Base-by-base conservation (phyloP, 805 yeast species). In the Monosporozyma servazzii region DNA sequence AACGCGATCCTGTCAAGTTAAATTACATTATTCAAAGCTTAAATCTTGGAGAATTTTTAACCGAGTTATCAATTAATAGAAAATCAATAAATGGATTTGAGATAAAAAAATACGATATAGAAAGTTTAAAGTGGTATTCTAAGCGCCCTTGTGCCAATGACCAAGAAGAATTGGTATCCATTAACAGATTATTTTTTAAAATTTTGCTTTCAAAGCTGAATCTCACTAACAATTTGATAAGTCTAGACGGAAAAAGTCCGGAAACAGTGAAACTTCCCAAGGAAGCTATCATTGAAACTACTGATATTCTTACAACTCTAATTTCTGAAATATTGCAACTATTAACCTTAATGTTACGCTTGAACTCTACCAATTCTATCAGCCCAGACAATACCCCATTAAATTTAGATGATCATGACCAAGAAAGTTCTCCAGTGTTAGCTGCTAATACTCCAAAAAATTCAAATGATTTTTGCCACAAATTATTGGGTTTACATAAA, bases 281-380 rank as follows among this genome's bases (percentile, higher is more conserved):
- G n/a, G 55, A 55, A 15, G n/a, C 55, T 27, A 50, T 59, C 18
- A 40, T 49, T 13, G 45, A 54, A 13, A 48, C 64, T 15, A 51
- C 64, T 10, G 53, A 56, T 13, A 54, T 49, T 11, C 43, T 65
- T 29, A 60, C 67, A 29, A 40, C 45, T 1, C 42, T 66, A 42
- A 61, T 64, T 21, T 53, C 64, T 3, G 50, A 54, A 27, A 62
- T 58, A 41, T 54, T 63, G 29, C 55, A 57, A 27, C 52, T 61
- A 9, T 56, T 66, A 30, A 60, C 64, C 3, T 39, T 60, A 27
- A 53, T 57, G 11, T 58, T 64, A 59, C 58, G 60, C 47, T 47
- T 59, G 21, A 66, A 66, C 45, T 65, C 67, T 1, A 64, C 64
- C 1, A 66, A 66, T 48, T 57, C 63, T 48, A 61, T 66, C 31